Evolutionary conservation across 148 eudicot genomes (phyloP), one percentile per base, ranked within the genome.

Genomic region (Silene latifolia): DNA sequence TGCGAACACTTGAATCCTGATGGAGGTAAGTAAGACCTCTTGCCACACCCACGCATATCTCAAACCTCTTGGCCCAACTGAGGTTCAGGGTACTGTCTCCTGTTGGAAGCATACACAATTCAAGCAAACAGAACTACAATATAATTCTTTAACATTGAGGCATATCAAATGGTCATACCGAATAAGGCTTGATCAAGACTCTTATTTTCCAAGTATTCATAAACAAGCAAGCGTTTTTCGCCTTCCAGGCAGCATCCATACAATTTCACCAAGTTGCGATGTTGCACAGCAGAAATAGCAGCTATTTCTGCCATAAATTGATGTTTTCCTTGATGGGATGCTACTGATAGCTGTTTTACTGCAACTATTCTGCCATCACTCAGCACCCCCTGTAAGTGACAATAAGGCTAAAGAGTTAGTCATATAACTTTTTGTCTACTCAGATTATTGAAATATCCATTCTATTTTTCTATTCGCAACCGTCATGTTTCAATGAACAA

Each of bases 221-320:
- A 94, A 21, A 91, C 98, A 67, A 94, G 90, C 72, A 94, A 77
- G 25, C 89, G 84, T 56, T 87, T 88, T 20, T 82, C 87, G 75
- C 96, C 96, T 47, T 94, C 97, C 63, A 94, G 85, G 87, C 97
- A 91, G 79, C 97, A 94, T 76, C 97, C 97, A 61, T 90, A 86
- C 29, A 93, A 72, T 74, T 85, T 90, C 64, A 90, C 97, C 72
- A 91, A 95, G 76, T 91, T 94, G 24, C 93, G 91, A 79, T 94
- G 98, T 63, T 90, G 97, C 47, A 91, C 97, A 23, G 88, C 81
- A 15, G 97, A 90, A 85, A 91, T 94, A 24, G 96, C 85, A 61
- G 90, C 93, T 74, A 94, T 94, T 76, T 94, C 98, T 66, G 98
- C 83, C 48, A 91, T 77, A 83, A 94, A 94, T 71, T 94, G 97